These are phyloP conservation scores for Kodamaea arcana DNA, from an alignment of 1,139 yeast species.

Conservation along the genomic window DNA sequence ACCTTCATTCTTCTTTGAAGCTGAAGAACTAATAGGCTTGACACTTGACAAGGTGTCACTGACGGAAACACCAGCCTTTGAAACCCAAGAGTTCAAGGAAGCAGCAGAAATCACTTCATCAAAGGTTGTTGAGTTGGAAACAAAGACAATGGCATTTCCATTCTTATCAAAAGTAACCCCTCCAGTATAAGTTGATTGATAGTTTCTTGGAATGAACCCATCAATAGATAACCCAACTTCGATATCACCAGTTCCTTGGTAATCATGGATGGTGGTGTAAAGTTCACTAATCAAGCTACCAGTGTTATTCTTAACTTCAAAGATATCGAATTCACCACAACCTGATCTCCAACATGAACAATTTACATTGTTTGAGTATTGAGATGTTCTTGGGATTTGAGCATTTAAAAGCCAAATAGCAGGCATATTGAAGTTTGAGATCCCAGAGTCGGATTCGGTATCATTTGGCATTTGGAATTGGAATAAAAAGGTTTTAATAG, in stretches of 20 bases:
- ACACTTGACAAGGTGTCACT: constrained; percentile 22
- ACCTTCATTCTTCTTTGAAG: constrained; percentile 23
- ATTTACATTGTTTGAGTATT: constrained; percentile 61
- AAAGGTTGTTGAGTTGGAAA: constrained; percentile 53
- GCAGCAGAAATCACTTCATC: constrained; percentile 33
- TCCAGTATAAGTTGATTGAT: constrained; percentile 51
- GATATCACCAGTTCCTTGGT: constrained; percentile 62
- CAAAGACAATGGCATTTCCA: constrained; percentile 58
- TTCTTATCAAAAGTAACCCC: constrained; percentile 65
- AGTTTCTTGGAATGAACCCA: constrained; percentile 56
- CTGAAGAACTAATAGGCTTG: constrained; percentile 16
- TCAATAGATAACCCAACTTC: constrained; percentile 54
- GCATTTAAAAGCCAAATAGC: constrained; percentile 96
- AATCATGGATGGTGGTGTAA: constrained; percentile 67
- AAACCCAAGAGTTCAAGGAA: constrained; percentile 34
- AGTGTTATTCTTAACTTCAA: constrained; percentile 54
- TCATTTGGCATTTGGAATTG: constrained; percentile 91
- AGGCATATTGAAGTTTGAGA: constrained; percentile 79
- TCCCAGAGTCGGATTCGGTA: constrained; percentile 27
- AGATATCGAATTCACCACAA: constrained; percentile 93
- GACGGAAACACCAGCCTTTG: constrained; percentile 19
- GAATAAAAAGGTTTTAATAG: constrained; percentile 77
- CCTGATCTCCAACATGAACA: constrained; percentile 97
- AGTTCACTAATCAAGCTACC: constrained; percentile 50
- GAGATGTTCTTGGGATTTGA: constrained; percentile 88